Evolutionary conservation across 2,329 filamentous ascomycete genomes (phyloP).

Genomic region (Paraphaeosphaeria minitans): DNA sequence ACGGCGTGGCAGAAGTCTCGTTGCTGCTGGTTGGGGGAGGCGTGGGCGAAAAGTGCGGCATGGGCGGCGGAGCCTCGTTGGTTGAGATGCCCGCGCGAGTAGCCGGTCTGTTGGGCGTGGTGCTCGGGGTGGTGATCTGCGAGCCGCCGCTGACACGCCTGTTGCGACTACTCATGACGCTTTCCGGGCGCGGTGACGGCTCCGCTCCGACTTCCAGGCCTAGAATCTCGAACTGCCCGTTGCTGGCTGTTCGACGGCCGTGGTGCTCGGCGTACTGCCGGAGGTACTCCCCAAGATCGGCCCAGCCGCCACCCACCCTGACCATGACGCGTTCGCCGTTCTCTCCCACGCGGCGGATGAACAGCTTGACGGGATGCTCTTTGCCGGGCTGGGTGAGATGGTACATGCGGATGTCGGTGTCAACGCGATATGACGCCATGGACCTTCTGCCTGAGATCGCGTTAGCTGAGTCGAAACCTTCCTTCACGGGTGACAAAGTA

Average conservation of each 20-base stretch:
- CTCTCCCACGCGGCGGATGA: constrained; percentile 90
- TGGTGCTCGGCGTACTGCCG: constrained; percentile 94
- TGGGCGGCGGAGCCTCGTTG: constrained; percentile 30
- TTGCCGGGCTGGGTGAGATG: constrained; percentile 85
- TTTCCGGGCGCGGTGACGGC: constrained; percentile 35
- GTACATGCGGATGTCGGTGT: constrained; percentile 82
- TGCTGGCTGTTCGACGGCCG: constrained; percentile 68
- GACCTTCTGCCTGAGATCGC: constrained; percentile 35
- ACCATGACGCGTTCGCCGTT: constrained; percentile 95
- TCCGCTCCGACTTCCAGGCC: constrained; percentile 49
- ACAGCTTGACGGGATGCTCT: constrained; percentile 89
- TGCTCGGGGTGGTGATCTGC: constrained; percentile 27
- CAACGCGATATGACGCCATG: constrained; percentile 31
- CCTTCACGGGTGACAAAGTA: constrained; percentile 45
- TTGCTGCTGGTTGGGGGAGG: constrained; percentile 34
- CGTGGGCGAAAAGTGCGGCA: constrained; percentile 31
- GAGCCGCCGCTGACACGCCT: constrained; percentile 31
- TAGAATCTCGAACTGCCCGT: constrained; percentile 61
- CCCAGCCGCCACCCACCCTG: constrained; percentile 96
- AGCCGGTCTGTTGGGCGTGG: constrained; percentile 35
- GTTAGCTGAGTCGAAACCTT: constrained; percentile 35
- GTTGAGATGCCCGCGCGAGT: constrained; percentile 20
- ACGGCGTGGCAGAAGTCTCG: constrained; percentile 29
- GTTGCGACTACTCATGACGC: constrained; percentile 33
- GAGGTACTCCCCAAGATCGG: constrained; percentile 91